Conservation (phyloP, 805 yeast genomes). For the Ogataea methanolica region DNA sequence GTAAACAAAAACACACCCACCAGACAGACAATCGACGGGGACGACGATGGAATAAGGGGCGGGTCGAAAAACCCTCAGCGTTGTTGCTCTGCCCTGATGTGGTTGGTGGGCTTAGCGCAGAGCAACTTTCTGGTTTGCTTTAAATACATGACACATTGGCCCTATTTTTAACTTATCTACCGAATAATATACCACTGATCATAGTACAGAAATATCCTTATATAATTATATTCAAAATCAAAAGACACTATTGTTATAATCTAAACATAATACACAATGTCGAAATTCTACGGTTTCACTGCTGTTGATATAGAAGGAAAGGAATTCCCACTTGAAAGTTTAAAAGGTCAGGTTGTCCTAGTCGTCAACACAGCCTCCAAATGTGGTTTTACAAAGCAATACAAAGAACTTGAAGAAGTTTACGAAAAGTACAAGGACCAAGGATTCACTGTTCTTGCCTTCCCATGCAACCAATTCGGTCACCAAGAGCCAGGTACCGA, state of each 20-base stretch:
- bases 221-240: background rate
- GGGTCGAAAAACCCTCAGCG: too few species aligned
- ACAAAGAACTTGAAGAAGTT: constrained; percentile 62
- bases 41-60: too few species aligned
- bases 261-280: constrained; percentile 30
- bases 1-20: too few species aligned
- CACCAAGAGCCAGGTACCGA: constrained; percentile 70
- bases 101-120: too few species aligned
- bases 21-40: too few species aligned
- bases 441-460: constrained; percentile 70
- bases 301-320: constrained; percentile 60
- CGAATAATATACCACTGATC: too few species aligned
- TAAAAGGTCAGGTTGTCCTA: constrained; percentile 76
- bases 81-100: too few species aligned
- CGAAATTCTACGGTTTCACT: constrained; percentile 60
- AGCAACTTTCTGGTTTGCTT: too few species aligned
- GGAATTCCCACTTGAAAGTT: constrained; percentile 52
- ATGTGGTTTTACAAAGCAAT: constrained; percentile 77
- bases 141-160: too few species aligned
- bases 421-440: constrained; percentile 58
- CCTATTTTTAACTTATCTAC: too few species aligned
- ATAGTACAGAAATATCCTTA: too few species aligned
- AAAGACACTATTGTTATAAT: background rate
- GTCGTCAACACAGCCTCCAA: constrained; percentile 87
- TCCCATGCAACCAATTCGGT: constrained; percentile 91